phyloP scores from a whole-genome alignment of 2,329 filamentous ascomycete species.

The Dactylella cylindrospora region DNA sequence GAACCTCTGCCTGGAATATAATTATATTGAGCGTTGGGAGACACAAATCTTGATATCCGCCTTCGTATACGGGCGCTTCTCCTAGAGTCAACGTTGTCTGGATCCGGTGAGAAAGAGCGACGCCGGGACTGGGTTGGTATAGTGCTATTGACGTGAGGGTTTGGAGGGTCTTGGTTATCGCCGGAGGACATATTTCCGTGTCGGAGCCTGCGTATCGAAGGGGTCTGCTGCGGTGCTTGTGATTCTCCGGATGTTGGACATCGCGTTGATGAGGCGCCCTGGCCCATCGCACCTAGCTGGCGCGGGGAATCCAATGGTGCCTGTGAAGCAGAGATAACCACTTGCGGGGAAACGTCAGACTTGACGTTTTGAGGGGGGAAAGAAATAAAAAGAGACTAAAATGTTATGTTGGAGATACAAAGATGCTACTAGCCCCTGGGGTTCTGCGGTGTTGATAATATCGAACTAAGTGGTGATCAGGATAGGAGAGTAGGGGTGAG shows the following conservation, averaged over 20 bases:
- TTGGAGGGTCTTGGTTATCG: constrained; percentile 3
- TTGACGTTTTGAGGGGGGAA: not conserved
- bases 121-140: constrained; percentile 10
- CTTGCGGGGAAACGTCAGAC: constrained; percentile 1
- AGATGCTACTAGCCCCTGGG: not conserved
- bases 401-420: not conserved
- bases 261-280: constrained; percentile 42
- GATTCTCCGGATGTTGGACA: constrained; percentile 29
- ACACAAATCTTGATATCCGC: constrained; percentile 39
- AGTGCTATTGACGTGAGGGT: not conserved
- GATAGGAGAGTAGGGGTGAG: not conserved
- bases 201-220: not conserved
- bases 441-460: too few relatives aligned
- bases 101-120: constrained; percentile 39
- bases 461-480: too few relatives aligned
- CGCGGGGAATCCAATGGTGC: constrained; percentile 39
- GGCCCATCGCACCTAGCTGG: constrained; percentile 44
- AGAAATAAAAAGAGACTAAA: not conserved
- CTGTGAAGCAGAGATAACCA: constrained; percentile 9
- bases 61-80: constrained; percentile 37
- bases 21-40: constrained; percentile 16
- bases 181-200: constrained; percentile 13
- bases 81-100: constrained; percentile 33
- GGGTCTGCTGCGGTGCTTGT: constrained; percentile 11
- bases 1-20: constrained; percentile 3